These are phyloP conservation scores for Elongisporangium prolatum DNA, from an alignment of 352 stramenopile genomes.

Conservation along the genomic window DNA sequence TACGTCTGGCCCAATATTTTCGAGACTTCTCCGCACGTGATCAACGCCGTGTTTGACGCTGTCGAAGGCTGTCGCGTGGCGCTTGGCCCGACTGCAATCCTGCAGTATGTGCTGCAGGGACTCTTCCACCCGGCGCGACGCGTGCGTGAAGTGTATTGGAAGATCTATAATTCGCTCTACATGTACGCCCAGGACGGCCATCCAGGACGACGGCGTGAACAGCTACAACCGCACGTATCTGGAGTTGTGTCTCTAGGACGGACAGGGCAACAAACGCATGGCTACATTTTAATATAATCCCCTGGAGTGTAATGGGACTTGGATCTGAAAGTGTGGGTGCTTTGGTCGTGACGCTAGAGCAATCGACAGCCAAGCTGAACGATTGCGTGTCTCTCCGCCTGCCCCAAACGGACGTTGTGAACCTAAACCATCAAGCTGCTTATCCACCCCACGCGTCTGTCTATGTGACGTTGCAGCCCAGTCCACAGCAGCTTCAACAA, in stretches of 20 bases:
- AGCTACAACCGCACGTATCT: slow-evolving; percentile 94
- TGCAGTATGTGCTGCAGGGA: slow-evolving; percentile 97
- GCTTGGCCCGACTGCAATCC: slow-evolving; percentile 93
- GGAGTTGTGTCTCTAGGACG: slow-evolving; percentile 74
- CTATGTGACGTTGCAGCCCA: background rate
- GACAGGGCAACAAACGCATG: background rate
- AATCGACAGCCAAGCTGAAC: background rate
- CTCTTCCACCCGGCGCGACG: slow-evolving; percentile 98
- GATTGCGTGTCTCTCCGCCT: background rate
- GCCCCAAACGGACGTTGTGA: background rate
- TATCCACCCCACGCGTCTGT: background rate
- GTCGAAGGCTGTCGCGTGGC: slow-evolving; percentile 97
- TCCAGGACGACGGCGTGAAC: slow-evolving; percentile 96
- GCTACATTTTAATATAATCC: slow-evolving; percentile 1
- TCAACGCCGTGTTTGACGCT: slow-evolving; percentile 98
- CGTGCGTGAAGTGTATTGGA: slow-evolving; percentile 99
- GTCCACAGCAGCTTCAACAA: background rate
- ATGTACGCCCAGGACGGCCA: slow-evolving; percentile 97
- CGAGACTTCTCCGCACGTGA: slow-evolving; percentile 98
- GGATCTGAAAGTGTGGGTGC: background rate
- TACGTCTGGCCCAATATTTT: slow-evolving; percentile 99
- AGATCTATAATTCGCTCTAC: slow-evolving; percentile 99
- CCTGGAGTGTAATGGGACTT: background rate
- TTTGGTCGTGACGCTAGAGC: background rate
- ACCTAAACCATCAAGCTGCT: background rate